Evolutionary conservation across 176 grass and related monocot species (phyloP), one percentile per base, ranked within the genome.

Genomic region (Ensete glaucum): DNA sequence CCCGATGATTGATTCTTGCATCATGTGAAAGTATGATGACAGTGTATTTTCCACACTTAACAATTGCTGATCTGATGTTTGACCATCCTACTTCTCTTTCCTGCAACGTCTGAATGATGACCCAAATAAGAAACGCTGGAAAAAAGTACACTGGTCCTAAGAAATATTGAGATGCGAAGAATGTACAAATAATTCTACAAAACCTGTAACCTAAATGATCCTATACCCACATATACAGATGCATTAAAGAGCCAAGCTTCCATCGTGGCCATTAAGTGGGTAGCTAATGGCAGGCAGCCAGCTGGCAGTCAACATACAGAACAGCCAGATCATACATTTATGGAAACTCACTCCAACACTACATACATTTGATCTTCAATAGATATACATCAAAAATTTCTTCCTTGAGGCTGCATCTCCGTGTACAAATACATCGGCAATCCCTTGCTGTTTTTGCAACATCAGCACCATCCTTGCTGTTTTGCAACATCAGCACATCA

Each of bases 131-230:
- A 26, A 1, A 50, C 16, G 3, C 19, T 70, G 16, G 34, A 70
- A 69, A 68, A 70, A 70, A 51, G 10, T 50, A 51, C 14, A 16
- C 2, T 8, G 23, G 67, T 70, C 67, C 67, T 69, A 43, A 20
- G 17, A 51, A 24, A 70, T 50, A 69, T 69, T 69, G 19, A 69
- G 67, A 69, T 19, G 34, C 29, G 4, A 69, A 69, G 29, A 69
- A 69, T 69, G 34, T 69, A 69, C 67, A 69, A 50, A 70, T 21
- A 50, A 70, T 49, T 70, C 50, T 51, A 70, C 67, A 70, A 51
- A 70, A 51, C 67, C 67, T 70, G 67, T 48, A 51, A 69, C 67
- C 67, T 69, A 69, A 20, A n/a, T 48, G 43, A n/a, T 50, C 67
- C 34, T 70, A 48, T 50, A 70, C 67, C 67, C 67, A 70, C 48